Conservation (phyloP, 176 grass and related monocot species). For the Hordeum marinum region DNA sequence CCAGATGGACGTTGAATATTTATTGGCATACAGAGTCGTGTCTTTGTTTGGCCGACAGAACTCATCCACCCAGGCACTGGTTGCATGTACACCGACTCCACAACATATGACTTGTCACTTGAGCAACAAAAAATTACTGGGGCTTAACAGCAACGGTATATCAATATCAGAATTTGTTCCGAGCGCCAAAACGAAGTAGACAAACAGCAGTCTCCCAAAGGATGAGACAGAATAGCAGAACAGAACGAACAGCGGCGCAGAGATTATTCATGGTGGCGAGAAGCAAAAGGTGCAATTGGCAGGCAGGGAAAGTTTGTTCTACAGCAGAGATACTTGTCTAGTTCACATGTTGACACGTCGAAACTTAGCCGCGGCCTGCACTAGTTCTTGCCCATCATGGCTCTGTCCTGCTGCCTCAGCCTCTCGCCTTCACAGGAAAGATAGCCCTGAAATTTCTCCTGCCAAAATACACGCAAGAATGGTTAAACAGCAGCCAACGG, state of each 20-base stretch:
- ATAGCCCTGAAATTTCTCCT: constrained; percentile 54
- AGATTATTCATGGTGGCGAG: background rate
- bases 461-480: background rate
- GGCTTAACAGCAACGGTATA: background rate
- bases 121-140: too few species aligned
- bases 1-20: too few species aligned
- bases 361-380: background rate
- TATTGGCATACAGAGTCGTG: too few species aligned
- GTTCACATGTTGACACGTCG: background rate
- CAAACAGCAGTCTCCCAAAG: background rate
- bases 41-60: too few species aligned
- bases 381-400: constrained; percentile 28
- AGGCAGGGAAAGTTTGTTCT: background rate
- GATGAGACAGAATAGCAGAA: background rate
- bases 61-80: too few species aligned
- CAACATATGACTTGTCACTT: too few species aligned
- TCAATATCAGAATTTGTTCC: background rate
- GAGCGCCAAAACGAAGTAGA: background rate
- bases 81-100: too few species aligned
- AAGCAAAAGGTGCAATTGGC: background rate
- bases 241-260: background rate
- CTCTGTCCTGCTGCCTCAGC: constrained; percentile 51
- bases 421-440: constrained; percentile 48
- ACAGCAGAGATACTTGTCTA: background rate
- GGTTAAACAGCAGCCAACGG: background rate